Evolutionary conservation across 305 asterid species (phyloP), one percentile per base, ranked within the genome.

Genomic region (Fraxinus albicans): DNA sequence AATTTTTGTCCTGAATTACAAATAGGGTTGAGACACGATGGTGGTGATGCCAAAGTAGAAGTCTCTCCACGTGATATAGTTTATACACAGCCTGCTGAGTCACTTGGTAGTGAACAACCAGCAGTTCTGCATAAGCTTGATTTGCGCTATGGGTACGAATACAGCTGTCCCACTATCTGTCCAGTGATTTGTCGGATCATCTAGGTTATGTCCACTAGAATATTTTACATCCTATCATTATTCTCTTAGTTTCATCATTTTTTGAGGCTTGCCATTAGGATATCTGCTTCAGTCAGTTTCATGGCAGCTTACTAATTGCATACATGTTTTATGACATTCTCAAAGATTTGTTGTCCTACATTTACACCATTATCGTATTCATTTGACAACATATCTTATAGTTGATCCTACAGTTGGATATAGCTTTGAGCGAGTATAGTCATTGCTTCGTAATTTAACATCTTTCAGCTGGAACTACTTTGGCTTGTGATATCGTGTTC

Each of bases 21-120:
- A 80, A 82, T 79, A 91, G 99, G 98, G 98, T 89, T 84, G 98
- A 94, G 97, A 94, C 99, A 74, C 98, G 99, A 97, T 77, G 97
- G 97, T 9, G 99, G 99, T 84, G 99, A 97, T 93, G 98, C 99
- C 82, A 97, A 91, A 88, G 84, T 93, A 19, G 97, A 97, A 81
- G 94, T 92, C 83, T 97, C 97, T 86, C 99, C 99, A 23, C 98
- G 99, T 82, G 99, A 97, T 87, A 93, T 97, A 82, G 86, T 97
- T 85, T 97, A 93, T 87, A 86, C 95, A 55, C 94, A 97, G 87
- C 89, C 94, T 84, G 98, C 98, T 81, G 98, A 91, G 88, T 89
- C 90, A 80, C 91, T 81, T 77, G 93, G 89, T 85, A 87, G 82
- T 53, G 96, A 93, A 87, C 91, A 90, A 75, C 98, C 98, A 33